Percentiles rank a stretch among this genome's conserved stretches.
These are phyloP conservation scores for Chimonanthus salicifolius DNA, from an alignment of 164 flowering plant species.

Conservation along the genomic window DNA sequence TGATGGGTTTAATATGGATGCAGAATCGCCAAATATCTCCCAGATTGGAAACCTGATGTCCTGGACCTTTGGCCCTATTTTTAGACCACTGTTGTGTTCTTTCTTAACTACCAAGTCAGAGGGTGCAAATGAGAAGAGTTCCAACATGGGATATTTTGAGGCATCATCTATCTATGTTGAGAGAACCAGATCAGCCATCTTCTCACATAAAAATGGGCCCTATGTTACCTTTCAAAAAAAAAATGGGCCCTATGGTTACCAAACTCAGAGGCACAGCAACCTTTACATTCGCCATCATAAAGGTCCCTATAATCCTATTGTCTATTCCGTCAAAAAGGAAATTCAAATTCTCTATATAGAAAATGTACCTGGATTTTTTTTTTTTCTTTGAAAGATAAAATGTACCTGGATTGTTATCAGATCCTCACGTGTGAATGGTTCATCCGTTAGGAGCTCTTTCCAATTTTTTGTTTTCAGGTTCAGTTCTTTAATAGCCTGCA, in stretches of 20 bases:
- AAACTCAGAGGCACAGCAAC: neutral
- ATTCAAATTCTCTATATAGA: too few relatives aligned
- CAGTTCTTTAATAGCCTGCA: constrained; percentile 85
- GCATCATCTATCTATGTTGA: neutral
- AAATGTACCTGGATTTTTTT: too few relatives aligned
- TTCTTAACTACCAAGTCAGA: neutral
- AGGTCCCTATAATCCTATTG: too few relatives aligned
- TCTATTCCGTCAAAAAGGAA: too few relatives aligned
- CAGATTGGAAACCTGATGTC: neutral
- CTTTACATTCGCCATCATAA: too few relatives aligned
- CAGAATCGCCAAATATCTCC: neutral
- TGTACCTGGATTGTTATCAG: constrained; percentile 89
- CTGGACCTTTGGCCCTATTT: neutral
- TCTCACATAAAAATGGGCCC: neutral
- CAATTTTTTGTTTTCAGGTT: constrained; percentile 92
- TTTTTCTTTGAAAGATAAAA: neutral
- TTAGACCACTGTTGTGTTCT: neutral
- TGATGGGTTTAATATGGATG: too few relatives aligned
- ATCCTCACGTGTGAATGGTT: constrained; percentile 76
- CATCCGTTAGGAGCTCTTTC: constrained; percentile 97
- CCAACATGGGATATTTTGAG: neutral
- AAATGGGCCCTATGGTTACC: neutral
- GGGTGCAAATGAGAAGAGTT: neutral
- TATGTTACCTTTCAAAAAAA: neutral
- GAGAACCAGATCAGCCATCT: neutral